phyloP scores from a whole-genome alignment of 2,329 filamentous ascomycete genomes.

The Aspergillus sp. region DNA sequence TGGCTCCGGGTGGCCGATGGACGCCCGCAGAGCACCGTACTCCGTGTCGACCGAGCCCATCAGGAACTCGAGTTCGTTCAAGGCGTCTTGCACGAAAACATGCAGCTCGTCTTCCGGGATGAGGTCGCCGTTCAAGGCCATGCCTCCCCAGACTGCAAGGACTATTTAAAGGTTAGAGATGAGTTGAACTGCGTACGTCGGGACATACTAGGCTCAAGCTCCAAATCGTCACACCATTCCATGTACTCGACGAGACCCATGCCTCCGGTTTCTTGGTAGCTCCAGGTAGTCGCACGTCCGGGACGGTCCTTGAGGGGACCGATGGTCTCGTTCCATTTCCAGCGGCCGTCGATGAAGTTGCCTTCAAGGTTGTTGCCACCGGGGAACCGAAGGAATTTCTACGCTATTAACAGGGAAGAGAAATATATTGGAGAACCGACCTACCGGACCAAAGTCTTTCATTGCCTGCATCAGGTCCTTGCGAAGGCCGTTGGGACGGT shows the following conservation, averaged over 20 bases:
- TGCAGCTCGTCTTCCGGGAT: conserved; percentile 36
- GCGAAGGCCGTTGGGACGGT: conserved; percentile 50
- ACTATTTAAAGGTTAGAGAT: conserved; percentile 16
- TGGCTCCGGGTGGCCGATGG: conserved; percentile 60
- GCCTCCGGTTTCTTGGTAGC: conserved; percentile 45
- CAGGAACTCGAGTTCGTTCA: conserved; percentile 32
- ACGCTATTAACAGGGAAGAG: conserved; percentile 2
- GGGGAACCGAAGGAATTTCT: conserved; percentile 50
- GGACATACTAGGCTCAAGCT: conserved; percentile 35
- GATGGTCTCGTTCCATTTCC: conserved; percentile 54
- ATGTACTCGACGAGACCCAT: conserved; percentile 48
- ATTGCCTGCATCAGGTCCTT: conserved; percentile 48
- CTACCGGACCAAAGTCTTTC: conserved; percentile 22
- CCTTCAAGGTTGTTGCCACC: conserved; percentile 53
- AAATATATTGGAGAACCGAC: not conserved
- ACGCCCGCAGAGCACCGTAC: conserved; percentile 51
- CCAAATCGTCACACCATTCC: conserved; percentile 8
- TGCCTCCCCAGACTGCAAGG: conserved; percentile 45
- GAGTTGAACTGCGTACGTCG: not conserved
- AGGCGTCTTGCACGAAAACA: conserved; percentile 32
- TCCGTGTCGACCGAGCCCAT: conserved; percentile 25
- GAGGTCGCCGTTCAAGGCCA: conserved; percentile 35
- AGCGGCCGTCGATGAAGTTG: conserved; percentile 30
- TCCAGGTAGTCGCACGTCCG: conserved; percentile 41
- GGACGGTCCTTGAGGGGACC: conserved; percentile 49